Base-by-base conservation (phyloP, 306 rosid genomes). In the Cyclanthera cordifolia region DNA sequence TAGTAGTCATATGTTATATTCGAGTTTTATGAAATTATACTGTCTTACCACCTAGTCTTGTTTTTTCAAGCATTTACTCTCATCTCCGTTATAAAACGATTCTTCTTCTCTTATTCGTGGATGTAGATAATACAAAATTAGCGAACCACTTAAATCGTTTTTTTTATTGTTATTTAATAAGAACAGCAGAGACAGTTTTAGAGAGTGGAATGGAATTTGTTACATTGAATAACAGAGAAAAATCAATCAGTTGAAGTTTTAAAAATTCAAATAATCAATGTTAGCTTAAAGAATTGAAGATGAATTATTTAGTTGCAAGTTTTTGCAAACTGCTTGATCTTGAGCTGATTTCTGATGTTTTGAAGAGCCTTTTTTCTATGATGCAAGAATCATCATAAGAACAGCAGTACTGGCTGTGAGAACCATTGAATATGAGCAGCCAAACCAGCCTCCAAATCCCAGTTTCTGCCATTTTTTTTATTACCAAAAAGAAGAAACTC, bases 361-460 rank as follows among this genome's bases (percentile, higher is more conserved):
- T 64, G 71, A 8, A 46, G 32, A 46, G 32, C 53, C 52, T 64
- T 46, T 14, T 16, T 6, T 66, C 54, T 39, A 79, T 21, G 70
- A 79, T 24, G 80, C 67, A 49, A 76, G 70, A 47, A 77, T 19
- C 21, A 91, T 64, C 71, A 91, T 71, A 75, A 85, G 72, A 74
- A 74, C 20, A 24, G 81, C 83, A 25, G 63, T 58, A 48, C 90
- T 83, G 52, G 77, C 79, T 30, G 95, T 74, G 47, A 79, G 74
- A 30, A 76, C 78, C 97, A 84, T 76, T 2, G 73, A 37, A 70
- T 74, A 78, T 21, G 87, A 83, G 17, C 82, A 69, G 17, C 82
- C 86, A 76, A 83, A 63, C 81, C 76, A 80, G 28, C 78, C 72
- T 52, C 60, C 53, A 72, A 74, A 28, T 24, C 85, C 87, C 72